Base-by-base conservation (phyloP, 176 grass and related monocot genomes). In the Aegilops speltoides region DNA sequence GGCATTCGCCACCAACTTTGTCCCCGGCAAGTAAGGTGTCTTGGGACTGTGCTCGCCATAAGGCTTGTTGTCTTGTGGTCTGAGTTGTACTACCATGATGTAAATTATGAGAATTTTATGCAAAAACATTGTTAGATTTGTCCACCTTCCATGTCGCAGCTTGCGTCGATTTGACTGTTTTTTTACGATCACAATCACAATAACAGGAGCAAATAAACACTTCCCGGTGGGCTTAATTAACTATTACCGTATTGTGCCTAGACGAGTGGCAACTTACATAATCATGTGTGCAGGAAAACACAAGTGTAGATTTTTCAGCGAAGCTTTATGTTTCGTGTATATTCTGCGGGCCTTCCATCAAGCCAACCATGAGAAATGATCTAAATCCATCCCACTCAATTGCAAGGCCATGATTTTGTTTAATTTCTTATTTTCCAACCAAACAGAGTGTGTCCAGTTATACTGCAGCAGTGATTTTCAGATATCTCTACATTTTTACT, bases 1-100 rank as follows among this genome's bases (percentile, higher is more conserved):
- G 70, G 38, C 70, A 9, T 45, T 46, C n/a, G 70, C 70, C n/a
- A 73, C 70, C 70, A 73, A 73, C 70, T 73, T 73, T 6, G 70
- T 73, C 70, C 70, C 70, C 3, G 70, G 70, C 70, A 73, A 73
- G 38, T 73, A 73, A 15, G 70, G 0, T 73, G n/a, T 46, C 38
- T 45, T 12, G 6, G 15, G 5, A 67, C 3, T 45, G 1, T 45
- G 7, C 56, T 22, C 6, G 0, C 13, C 70, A 45, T 13, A 2
- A 14, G 13, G 38, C 7, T 3, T 73, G 38, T 45, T 40, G 41
- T 25, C 15, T 1, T 4, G 15, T 23, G 8, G 3, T 74, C 5
- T 59, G 56, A 28, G 24, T 75, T 75, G 41, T 19, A 75, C 3
- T 2, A 75, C 15, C 72, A 75, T 8, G 24, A 28, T 50, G 72